Percentiles rank a stretch among this genome's conserved stretches.
Conservation (phyloP, 148 eudicot species). For the Rhododendron ovatum region DNA sequence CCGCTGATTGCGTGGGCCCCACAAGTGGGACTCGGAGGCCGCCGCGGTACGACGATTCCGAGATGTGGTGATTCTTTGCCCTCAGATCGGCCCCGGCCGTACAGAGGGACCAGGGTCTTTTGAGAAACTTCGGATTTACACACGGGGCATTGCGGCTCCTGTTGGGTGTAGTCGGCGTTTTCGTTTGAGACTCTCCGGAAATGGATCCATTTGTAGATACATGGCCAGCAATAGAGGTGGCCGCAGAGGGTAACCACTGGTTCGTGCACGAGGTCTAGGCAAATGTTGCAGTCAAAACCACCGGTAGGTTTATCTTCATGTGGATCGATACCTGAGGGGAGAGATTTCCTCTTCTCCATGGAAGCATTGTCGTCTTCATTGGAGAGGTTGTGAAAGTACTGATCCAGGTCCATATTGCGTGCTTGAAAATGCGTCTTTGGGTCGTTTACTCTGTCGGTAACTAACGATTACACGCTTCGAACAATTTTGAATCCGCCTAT, state of each 20-base stretch:
- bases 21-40: conserved; percentile 63
- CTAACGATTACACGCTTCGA: not conserved
- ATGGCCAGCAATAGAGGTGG: conserved; percentile 96
- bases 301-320: conserved; percentile 27
- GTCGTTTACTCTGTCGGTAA: not conserved
- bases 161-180: conserved; percentile 16
- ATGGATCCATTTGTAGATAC: conserved; percentile 82
- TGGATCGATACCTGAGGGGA: conserved; percentile 13
- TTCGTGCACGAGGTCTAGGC: conserved; percentile 73
- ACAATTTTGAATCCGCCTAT: not conserved
- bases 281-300: conserved; percentile 87
- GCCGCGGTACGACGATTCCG: conserved; percentile 37
- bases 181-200: conserved; percentile 25
- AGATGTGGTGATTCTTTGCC: conserved; percentile 13
- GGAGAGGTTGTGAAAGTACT: conserved; percentile 13
- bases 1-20: conserved; percentile 16
- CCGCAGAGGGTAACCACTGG: conserved; percentile 89
- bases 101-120: conserved; percentile 63
- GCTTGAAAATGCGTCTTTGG: not conserved
- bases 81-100: conserved; percentile 50
- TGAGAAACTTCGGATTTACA: conserved; percentile 64
- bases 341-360: conserved; percentile 25
- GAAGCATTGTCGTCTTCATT: conserved; percentile 13
- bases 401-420: conserved; percentile 32
- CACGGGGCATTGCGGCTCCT: conserved; percentile 69